Percentiles rank a stretch among this genome's conserved stretches.
These are phyloP conservation scores for Pascua guehoae DNA, from an alignment of 1,284 basidiomycete genomes.

Conservation along the genomic window DNA sequence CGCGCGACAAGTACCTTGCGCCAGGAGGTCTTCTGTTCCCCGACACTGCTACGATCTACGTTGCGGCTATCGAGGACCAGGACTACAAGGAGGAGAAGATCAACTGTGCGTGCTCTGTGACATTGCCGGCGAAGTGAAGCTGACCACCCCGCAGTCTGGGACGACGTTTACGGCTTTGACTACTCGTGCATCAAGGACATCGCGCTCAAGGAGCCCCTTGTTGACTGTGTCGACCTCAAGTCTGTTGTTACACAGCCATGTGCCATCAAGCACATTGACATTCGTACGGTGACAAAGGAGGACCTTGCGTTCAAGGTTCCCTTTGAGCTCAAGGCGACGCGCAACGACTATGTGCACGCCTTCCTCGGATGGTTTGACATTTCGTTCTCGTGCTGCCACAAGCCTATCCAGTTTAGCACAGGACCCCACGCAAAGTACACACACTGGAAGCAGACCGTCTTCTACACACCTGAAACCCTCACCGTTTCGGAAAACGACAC, in stretches of 20 bases:
- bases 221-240: slow-evolving; percentile 95
- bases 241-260: slow-evolving; percentile 87
- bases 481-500: slow-evolving; percentile 62
- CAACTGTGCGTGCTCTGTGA: slow-evolving; percentile 66
- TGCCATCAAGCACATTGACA: slow-evolving; percentile 84
- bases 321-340: slow-evolving; percentile 76
- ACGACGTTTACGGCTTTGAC: slow-evolving; percentile 99
- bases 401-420: slow-evolving; percentile 90
- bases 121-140: background rate
- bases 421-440: slow-evolving; percentile 96
- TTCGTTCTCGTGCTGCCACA: slow-evolving; percentile 92
- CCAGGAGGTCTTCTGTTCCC: slow-evolving; percentile 92
- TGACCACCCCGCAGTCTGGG: slow-evolving; percentile 70
- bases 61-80: slow-evolving; percentile 97
- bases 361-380: slow-evolving; percentile 99
- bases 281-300: slow-evolving; percentile 90
- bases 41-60: slow-evolving; percentile 86
- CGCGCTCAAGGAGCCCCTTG: slow-evolving; percentile 90
- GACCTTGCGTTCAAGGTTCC: slow-evolving; percentile 81
- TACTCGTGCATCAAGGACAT: slow-evolving; percentile 99
- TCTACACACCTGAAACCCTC: slow-evolving; percentile 78
- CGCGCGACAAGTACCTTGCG: slow-evolving; percentile 94
- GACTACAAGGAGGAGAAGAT: slow-evolving; percentile 99
- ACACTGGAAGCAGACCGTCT: slow-evolving; percentile 97
- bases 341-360: slow-evolving; percentile 96